Percentiles rank a stretch among this genome's conserved stretches.
These are phyloP conservation scores for Fusarium multiceps DNA, from an alignment of 2,329 filamentous ascomycete genomes.

Conservation along the genomic window DNA sequence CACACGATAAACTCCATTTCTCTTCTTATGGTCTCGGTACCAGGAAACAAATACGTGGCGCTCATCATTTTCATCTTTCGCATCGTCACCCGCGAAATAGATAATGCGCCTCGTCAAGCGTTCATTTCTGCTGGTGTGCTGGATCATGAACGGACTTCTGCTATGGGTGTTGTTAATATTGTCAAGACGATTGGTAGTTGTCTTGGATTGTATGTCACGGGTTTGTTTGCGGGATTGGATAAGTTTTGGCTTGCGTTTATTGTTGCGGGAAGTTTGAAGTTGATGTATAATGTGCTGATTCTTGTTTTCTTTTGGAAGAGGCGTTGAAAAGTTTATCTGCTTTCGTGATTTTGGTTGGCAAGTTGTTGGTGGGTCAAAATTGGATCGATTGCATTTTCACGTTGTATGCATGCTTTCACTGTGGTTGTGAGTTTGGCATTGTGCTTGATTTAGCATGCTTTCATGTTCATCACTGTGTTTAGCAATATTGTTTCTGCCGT, in stretches of 20 bases:
- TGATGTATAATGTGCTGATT: conserved; percentile 39
- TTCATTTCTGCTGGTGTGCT: conserved; percentile 39
- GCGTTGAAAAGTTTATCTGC: conserved; percentile 14
- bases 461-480: background rate
- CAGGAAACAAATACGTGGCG: conserved; percentile 35
- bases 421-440: background rate
- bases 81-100: conserved; percentile 38
- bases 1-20: conserved; percentile 41
- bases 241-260: conserved; percentile 42
- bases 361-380: background rate
- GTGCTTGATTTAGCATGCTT: background rate
- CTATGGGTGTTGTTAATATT: conserved; percentile 42
- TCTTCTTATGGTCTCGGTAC: conserved; percentile 30
- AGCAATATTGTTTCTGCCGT: background rate
- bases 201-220: conserved; percentile 35
- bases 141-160: conserved; percentile 37
- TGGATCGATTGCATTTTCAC: background rate
- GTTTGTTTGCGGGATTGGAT: conserved; percentile 33
- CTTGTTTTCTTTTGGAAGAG: conserved; percentile 39
- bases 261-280: conserved; percentile 32
- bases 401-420: background rate
- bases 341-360: too few relatives aligned
- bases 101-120: conserved; percentile 37
- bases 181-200: conserved; percentile 41
- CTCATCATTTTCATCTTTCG: conserved; percentile 38